phyloP scores from a whole-genome alignment of 306 rosid genomes.

The Cucurbita ficifolia region DNA sequence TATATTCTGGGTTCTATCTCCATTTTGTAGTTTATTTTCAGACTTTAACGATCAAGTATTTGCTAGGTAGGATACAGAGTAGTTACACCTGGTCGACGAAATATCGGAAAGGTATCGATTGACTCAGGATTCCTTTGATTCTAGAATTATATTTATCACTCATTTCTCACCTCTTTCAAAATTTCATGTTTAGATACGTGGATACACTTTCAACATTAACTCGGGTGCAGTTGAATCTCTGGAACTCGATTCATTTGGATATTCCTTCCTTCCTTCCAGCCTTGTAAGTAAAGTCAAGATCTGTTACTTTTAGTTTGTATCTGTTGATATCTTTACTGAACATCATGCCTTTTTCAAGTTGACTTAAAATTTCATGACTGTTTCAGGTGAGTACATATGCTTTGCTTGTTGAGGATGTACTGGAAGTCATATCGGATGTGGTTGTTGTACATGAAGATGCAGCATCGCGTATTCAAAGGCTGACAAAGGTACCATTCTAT shows the following conservation, averaged over 20 bases:
- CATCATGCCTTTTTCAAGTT: constrained; percentile 2
- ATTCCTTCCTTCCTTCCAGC: constrained; percentile 78
- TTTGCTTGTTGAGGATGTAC: constrained; percentile 71
- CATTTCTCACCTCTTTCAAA: background rate
- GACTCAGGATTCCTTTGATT: background rate
- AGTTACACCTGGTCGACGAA: constrained; percentile 65
- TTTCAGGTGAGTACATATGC: constrained; percentile 86
- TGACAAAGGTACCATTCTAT: constrained; percentile 56
- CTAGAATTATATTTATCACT: background rate
- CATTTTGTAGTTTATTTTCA: background rate
- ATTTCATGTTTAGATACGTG: constrained; percentile 50
- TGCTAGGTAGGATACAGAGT: constrained; percentile 91
- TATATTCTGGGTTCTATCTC: too few relatives aligned
- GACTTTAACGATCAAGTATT: constrained; percentile 18
- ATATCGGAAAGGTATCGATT: constrained; percentile 59
- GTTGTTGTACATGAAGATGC: constrained; percentile 86
- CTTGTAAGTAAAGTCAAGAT: constrained; percentile 35
- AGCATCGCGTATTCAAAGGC: constrained; percentile 72
- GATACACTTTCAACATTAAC: constrained; percentile 71
- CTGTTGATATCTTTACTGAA: background rate
- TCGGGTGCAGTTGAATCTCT: constrained; percentile 78
- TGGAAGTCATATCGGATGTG: constrained; percentile 71
- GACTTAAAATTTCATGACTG: background rate
- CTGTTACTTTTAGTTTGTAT: background rate
- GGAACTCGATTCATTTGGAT: constrained; percentile 87